phyloP scores from a whole-genome alignment of 768 basidiomycete species.

The Hericium coralloides region DNA sequence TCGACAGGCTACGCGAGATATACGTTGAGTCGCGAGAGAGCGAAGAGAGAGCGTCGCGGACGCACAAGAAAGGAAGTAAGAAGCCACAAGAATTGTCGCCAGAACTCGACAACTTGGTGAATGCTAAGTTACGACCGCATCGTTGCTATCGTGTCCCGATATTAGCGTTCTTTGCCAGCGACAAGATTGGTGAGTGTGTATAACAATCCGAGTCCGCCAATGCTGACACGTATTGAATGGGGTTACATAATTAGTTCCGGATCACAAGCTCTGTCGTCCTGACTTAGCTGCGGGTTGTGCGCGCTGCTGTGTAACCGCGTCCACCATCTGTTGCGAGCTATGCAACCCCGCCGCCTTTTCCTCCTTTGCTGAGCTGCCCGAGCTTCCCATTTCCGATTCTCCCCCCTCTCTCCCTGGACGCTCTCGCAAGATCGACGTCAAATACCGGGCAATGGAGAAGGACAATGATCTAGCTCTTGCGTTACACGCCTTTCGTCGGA shows the following conservation, averaged over 20 bases:
- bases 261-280: not conserved
- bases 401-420: not conserved
- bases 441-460: not conserved
- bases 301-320: constrained; percentile 7
- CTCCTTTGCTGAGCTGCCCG: not conserved
- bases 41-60: no score
- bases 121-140: constrained; percentile 13
- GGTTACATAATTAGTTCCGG: not conserved
- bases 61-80: not conserved
- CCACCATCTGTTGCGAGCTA: constrained; percentile 19
- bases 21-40: no score
- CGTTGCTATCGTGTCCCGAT: constrained; percentile 13
- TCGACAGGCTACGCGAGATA: no score
- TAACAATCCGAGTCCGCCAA: no score
- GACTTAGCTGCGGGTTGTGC: constrained; percentile 6
- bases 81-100: constrained; percentile 9
- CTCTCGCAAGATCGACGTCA: constrained; percentile 5
- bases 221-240: no score
- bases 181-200: constrained; percentile 2
- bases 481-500: constrained; percentile 12
- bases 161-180: no score
- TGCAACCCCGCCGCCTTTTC: constrained; percentile 13
- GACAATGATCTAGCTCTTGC: constrained; percentile 4
- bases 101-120: constrained; percentile 22
- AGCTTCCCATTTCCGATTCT: not conserved